These are phyloP conservation scores for Suillus cothurnatus DNA, from an alignment of 768 basidiomycete species.

Conservation along the genomic window DNA sequence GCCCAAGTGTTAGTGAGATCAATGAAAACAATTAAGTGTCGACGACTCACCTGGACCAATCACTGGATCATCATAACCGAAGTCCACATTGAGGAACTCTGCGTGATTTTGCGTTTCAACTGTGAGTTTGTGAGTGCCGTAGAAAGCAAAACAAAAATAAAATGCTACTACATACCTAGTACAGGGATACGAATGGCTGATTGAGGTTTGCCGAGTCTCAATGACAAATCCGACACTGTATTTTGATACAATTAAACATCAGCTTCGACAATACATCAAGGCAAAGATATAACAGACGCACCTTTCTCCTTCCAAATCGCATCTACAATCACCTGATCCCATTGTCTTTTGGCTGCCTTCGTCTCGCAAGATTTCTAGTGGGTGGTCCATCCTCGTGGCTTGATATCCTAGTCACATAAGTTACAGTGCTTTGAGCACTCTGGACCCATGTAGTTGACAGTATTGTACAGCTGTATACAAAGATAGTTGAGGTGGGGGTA, in stretches of 20 bases:
- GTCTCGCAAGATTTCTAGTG: neutral
- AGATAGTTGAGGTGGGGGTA: neutral
- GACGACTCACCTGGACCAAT: neutral
- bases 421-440: neutral
- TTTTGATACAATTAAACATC: neutral
- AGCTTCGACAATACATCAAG: neutral
- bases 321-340: neutral
- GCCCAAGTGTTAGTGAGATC: neutral
- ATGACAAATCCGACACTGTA: neutral
- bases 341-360: neutral
- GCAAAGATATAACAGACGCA: neutral
- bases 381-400: neutral
- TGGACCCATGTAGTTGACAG: slow-evolving; percentile 1
- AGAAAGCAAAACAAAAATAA: neutral
- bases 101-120: neutral
- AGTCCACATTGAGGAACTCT: neutral
- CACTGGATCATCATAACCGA: neutral
- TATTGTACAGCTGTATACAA: neutral
- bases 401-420: neutral
- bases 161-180: neutral
- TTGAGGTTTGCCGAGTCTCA: neutral
- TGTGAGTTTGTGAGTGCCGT: neutral
- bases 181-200: neutral
- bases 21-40: neutral
- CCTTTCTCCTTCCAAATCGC: neutral